Base-by-base conservation (phyloP, 148 eudicot genomes). In the Fallopia convolvulus region DNA sequence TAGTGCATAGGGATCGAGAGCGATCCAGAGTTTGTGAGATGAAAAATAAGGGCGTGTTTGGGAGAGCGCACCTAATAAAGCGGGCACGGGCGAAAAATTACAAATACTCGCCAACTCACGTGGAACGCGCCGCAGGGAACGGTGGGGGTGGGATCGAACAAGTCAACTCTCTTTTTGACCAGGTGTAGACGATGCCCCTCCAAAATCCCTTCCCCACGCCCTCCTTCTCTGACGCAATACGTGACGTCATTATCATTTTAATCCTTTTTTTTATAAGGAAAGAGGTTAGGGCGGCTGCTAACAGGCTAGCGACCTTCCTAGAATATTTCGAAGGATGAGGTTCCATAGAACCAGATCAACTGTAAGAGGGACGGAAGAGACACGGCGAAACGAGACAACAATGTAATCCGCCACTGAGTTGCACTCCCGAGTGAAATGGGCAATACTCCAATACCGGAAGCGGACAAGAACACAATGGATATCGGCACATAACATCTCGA, bases 101-200 rank as follows among this genome's bases (percentile, higher is more conserved):
- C 49, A 1, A 33, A 14, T 32, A 7, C 18, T 33, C 11, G 18
- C 39, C 71, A 5, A 36, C 15, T 84, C 84, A 84, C 87, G 83
- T 79, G 87, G 80, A 79, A 84, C 82, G 46, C 90, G 97, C 88
- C 95, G 95, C 86, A 83, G 77, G 70, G 68, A 13, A 81, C 87
- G 95, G 91, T 48, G 89, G 41, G 41, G 40, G 70, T 65, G 70
- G 18, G 86, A 89, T 75, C 20, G 20, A 90, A 79, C 80, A 73
- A 89, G 94, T 90, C 97, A 89, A 90, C 86, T 70, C 70, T 77
- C 79, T 82, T 82, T 89, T 90, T 86, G 92, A 87, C 91, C 80
- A 87, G 77, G 58, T 84, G 78, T 60, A 83, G 89, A 89, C 86
- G 88, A 80, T 23, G n/a, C n/a, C 5, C 60, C 23, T 85, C 81